Evolutionary conservation across 495 filamentous ascomycete species (phyloP).

Genomic region (Evernia prunastri): DNA sequence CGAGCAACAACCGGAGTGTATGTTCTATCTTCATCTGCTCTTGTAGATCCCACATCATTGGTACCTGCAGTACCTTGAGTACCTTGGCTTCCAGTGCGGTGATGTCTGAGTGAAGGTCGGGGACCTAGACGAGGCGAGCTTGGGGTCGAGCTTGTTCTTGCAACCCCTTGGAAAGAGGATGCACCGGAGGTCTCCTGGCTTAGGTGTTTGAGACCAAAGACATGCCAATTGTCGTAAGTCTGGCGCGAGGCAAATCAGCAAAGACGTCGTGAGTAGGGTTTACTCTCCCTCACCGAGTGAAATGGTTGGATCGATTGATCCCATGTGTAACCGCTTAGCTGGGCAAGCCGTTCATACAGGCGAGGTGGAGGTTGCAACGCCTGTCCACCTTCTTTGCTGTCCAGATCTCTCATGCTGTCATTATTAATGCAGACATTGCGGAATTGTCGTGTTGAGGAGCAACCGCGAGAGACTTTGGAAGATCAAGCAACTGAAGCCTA

Average conservation of each 20-base stretch:
- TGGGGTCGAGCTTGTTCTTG: conserved; percentile 36
- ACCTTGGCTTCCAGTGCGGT: conserved; percentile 45
- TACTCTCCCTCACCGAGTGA: conserved; percentile 46
- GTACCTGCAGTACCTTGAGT: conserved; percentile 22
- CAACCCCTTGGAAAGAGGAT: conserved; percentile 42
- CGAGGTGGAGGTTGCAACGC: conserved; percentile 48
- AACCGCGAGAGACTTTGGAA: conserved; percentile 5
- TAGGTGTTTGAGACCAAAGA: conserved; percentile 46
- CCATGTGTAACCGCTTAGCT: conserved; percentile 70
- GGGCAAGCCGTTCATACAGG: conserved; percentile 65
- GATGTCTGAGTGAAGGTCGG: conserved; percentile 33
- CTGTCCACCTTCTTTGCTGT: conserved; percentile 10
- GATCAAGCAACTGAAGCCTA: conserved; percentile 1
- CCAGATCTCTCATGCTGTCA: conserved; percentile 15
- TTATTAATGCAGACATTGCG: not conserved
- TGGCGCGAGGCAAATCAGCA: conserved; percentile 15
- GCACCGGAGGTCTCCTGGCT: conserved; percentile 36
- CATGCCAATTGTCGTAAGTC: conserved; percentile 72
- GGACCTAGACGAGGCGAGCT: conserved; percentile 43
- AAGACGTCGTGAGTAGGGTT: not conserved
- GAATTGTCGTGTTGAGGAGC: not conserved
- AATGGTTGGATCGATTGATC: conserved; percentile 62
- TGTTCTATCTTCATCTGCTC: conserved; percentile 38
- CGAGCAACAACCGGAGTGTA: conserved; percentile 61
- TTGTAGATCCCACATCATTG: conserved; percentile 41